Conservation (phyloP, 257 asterid genomes). For the Paraleonurus japonicus region DNA sequence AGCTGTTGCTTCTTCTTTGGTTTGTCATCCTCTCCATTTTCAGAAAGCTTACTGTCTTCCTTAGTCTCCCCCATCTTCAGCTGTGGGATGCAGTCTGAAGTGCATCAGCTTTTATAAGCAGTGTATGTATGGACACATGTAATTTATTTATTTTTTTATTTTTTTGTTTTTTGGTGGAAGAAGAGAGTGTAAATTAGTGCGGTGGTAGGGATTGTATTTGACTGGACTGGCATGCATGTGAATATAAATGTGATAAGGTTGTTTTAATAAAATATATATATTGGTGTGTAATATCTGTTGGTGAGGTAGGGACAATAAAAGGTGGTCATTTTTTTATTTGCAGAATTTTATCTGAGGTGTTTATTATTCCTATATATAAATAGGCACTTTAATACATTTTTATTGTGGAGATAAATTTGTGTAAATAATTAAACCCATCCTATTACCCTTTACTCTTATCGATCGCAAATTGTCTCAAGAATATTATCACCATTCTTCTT, state of each 20-base stretch:
- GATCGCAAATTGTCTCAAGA: not conserved
- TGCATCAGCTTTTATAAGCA: constrained; percentile 23
- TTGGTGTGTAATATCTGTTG: not conserved
- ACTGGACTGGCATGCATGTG: constrained; percentile 32
- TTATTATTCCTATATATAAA: not conserved
- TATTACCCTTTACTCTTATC: not conserved
- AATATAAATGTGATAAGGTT: constrained; percentile 8
- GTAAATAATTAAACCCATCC: not conserved
- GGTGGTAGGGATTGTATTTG: constrained; percentile 17
- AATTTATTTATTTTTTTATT: not conserved
- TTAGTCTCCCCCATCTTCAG: constrained; percentile 39
- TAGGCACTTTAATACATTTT: too few species aligned
- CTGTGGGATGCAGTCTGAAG: constrained; percentile 7
- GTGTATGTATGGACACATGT: constrained; percentile 4
- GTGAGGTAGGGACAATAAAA: not conserved
- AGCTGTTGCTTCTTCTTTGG: constrained; percentile 30
- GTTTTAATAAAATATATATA: not conserved
- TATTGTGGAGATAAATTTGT: not conserved
- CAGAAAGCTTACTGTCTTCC: constrained; percentile 32
- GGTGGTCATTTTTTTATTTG: constrained; percentile 1
- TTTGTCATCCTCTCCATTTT: constrained; percentile 33
- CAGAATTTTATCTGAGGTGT: not conserved
- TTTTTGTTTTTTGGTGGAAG: not conserved
- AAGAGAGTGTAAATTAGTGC: not conserved
- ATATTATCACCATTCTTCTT: too few species aligned